Base-by-base conservation (phyloP, 331 rosid species). In the Dryas integrifolia region DNA sequence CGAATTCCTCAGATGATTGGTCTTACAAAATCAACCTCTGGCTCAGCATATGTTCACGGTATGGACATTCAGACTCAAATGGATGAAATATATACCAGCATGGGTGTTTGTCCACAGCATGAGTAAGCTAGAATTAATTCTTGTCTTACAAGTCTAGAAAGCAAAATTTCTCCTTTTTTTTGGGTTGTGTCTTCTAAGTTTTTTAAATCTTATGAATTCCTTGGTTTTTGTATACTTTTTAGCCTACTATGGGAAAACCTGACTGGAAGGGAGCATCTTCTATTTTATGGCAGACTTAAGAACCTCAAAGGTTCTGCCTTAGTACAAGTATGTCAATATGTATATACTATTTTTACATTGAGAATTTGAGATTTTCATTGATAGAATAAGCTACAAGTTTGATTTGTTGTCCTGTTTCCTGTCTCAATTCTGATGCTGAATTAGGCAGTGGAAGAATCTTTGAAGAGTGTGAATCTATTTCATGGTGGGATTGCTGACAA, bases 61-160 rank as follows among this genome's bases (percentile, higher is more conserved):
- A 70, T 91, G 81, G 90, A 91, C 86, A 88, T 91, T 78, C 49
- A 70, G 78, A 85, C 68, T 24, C 67, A 91, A 2, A 94, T 91
- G 92, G 80, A 80, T 67, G 80, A 77, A 43, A 83, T 94, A 82
- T 88, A 94, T 70, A 76, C 87, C 10, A 91, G 91, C 86, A 94
- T 94, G 90, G 98, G 97, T 9, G 95, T 91, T 52, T 94, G 97
- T 72, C 96, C 98, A 58, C 98, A 94, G 78, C 92, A 91, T 11
- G 96, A 91, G 98, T 94, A 88, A 84, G 96, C 71, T 62, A 24
- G 11, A 65, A 69, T 24, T 15, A 64, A 51, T 50, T 76, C 56
- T 52, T 65, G 35, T 74, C 69, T 14, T 60, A 55, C 26, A 51
- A 52, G 10, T 43, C 57, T 39, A 47, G 45, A 65, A 79, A 51